Evolutionary conservation across 2,329 filamentous ascomycete species (phyloP), one percentile per base, ranked within the genome.

Genomic region (Neoarthrinium moseri): DNA sequence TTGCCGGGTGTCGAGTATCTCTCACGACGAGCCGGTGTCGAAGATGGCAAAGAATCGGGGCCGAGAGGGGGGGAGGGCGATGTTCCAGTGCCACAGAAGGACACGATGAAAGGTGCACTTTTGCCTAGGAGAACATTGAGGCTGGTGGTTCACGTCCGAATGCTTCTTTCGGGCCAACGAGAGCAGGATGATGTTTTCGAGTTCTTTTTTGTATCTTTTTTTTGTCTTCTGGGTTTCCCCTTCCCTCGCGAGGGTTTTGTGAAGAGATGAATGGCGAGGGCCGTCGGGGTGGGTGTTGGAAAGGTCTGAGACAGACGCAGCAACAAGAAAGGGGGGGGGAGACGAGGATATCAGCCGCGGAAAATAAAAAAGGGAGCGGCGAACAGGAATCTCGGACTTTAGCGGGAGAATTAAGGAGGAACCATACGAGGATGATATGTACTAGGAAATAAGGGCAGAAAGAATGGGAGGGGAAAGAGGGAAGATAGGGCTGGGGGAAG

Each of bases 71-170:
- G n/a, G n/a, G n/a, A n/a, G n/a, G n/a, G n/a, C n/a, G n/a, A 36
- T 39, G 45, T 52, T 58, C 58, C 51, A 50, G 55, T 60, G 61
- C 46, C 58, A 56, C 54, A 52, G 22, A 37, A 42, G 40, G 44
- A 39, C 47, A 49, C 47, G 37, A 30, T 44, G 41, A 34, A 44
- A 29, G 43, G 35, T 40, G 37, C 51, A 55, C 21, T 38, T 36
- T 43, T 23, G 30, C 41, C 34, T 46, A 52, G 42, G 50, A 45
- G 43, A 52, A 48, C 23, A 42, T 43, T 37, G 39, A 45, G 22
- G 29, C 12, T 24, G 27, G 23, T 24, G 26, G 26, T 33, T 24
- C 40, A 45, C 13, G 36, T 38, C 38, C 38, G 33, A 45, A 26
- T 32, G 36, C 27, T 34, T 32, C 29, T 35, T 44, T 48, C 22